Evolutionary conservation across 495 filamentous ascomycete genomes (phyloP), one percentile per base, ranked within the genome.

Genomic region (Chaetomidium leptoderma): DNA sequence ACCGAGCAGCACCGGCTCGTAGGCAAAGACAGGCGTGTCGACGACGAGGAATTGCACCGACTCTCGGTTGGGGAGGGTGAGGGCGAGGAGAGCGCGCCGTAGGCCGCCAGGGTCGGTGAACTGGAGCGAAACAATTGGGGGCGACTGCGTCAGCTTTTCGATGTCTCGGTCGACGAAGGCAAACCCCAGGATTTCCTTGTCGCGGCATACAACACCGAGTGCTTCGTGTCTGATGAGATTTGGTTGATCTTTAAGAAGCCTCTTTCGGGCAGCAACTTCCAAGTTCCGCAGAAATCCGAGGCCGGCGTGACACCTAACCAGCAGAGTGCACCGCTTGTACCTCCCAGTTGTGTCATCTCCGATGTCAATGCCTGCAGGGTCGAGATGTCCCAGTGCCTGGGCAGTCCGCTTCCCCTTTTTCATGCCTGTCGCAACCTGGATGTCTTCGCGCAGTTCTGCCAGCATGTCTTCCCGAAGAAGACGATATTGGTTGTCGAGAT

Each of bases 401-500:
- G 67, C 50, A 68, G 70, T 45, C 55, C 67, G 43, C 40, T 64
- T 71, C 8, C 76, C 75, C 53, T 76, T 79, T 50, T 76, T 83
- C 42, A 48, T 60, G 0, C 70, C 75, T 5, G 19, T 60, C 3
- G 75, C 75, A 21, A 76, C 66, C 47, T 81, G 77, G 0, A 86
- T 43, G 39, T 85, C 86, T 14, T 86, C 81, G 0, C 84, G 78
- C 9, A 91, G 68, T 51, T 86, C 86, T 0, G 72, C 78, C 0
- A 91, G 69, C 80, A 91, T 84, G 55, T 92, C 89, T 59, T 92
- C 87, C 5, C 89, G 72, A 3, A 90, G 70, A 2, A 92, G 79
- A 0, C 89, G 86, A 62, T 90, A 95, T 54, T 92, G 87, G 61
- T 90, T 91, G 64, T 91, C 89, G 0, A 89, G 59, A 66, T 90